Evolutionary conservation across 139 green algal genomes (phyloP).

Genomic region (Picochlorum sp.): DNA sequence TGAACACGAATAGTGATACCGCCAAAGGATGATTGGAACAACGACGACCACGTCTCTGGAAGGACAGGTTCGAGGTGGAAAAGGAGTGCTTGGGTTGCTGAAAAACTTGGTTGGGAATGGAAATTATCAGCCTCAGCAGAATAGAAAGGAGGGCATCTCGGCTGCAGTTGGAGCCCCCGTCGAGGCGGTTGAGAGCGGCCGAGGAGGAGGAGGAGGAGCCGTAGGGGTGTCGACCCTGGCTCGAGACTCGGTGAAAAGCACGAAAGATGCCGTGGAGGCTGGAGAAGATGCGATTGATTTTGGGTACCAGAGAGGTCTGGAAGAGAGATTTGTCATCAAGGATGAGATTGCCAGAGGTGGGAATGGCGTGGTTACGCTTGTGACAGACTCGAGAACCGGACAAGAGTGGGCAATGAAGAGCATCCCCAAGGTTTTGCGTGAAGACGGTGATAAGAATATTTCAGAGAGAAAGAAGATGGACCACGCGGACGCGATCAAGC

Average conservation of each 20-base stretch:
- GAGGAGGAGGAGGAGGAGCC: not conserved
- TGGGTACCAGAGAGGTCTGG: slow-evolving; percentile 18
- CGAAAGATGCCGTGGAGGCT: not conserved
- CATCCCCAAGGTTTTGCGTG: slow-evolving; percentile 25
- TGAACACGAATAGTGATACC: too few species aligned
- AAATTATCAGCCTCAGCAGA: too few species aligned
- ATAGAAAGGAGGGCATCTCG: too few species aligned
- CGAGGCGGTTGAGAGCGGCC: not conserved
- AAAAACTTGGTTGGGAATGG: not conserved
- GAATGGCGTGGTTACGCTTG: slow-evolving; percentile 27
- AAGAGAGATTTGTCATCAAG: slow-evolving; percentile 16
- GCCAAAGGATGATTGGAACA: not conserved
- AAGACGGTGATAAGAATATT: slow-evolving; percentile 10
- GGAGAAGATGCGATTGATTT: slow-evolving; percentile 8
- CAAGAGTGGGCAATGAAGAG: slow-evolving; percentile 27
- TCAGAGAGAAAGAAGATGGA: slow-evolving; percentile 17
- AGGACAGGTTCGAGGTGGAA: not conserved
- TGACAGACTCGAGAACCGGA: slow-evolving; percentile 16
- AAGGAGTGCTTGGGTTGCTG: not conserved
- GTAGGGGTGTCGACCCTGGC: not conserved
- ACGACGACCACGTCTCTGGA: not conserved
- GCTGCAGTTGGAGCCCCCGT: not conserved
- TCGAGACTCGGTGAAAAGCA: not conserved
- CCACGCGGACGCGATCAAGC: slow-evolving; percentile 6
- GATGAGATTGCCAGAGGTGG: slow-evolving; percentile 24